Evolutionary conservation across 768 basidiomycete genomes (phyloP), one percentile per base, ranked within the genome.

Genomic region (Panaeolus papilionaceus): DNA sequence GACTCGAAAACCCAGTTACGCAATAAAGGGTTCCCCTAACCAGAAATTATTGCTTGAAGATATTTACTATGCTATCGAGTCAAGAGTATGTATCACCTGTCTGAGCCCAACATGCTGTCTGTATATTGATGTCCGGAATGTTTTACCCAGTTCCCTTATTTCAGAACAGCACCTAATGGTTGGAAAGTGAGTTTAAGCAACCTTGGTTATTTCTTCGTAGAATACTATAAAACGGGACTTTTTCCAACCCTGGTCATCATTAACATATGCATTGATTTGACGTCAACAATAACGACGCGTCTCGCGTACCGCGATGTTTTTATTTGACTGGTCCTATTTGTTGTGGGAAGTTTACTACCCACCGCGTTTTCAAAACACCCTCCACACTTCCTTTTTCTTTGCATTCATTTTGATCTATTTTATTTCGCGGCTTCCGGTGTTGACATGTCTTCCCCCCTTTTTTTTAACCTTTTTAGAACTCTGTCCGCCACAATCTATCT

Each of bases 11-110:
- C 71, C 62, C 73, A 95, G 93, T 70, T 95, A 95, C 76, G 93
- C 93, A 65, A 95, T 95, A 78, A 95, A 95, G 79, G 94, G 93
- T 68, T 93, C 94, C 7, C 93, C 93, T 45, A 94, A 92, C 75
- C 91, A 92, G 79, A 94, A 93, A 75, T 78, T 95, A 66, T 81
- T 95, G 65, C 80, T 95, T 63, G 93, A 95, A 80, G 93, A 95
- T 78, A 95, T 95, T 64, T 95, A 95, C 77, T 95, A 94, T 79
- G 93, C 93, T 16, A 94, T 95, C 69, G 93, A 94, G 78, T 93
- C 92, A 64, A 86, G 93, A 74, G 93, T 94, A 79, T 76, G 90
- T 85, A 64, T 33, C 61, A 66, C 68, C 54, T 51, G 38, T 42
- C 62, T 40, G 20, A 38, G 68, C 67, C 42, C 75, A 66, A 76